Evolutionary conservation across 2,329 filamentous ascomycete genomes (phyloP).

Genomic region (Escovopsis weberi): DNA sequence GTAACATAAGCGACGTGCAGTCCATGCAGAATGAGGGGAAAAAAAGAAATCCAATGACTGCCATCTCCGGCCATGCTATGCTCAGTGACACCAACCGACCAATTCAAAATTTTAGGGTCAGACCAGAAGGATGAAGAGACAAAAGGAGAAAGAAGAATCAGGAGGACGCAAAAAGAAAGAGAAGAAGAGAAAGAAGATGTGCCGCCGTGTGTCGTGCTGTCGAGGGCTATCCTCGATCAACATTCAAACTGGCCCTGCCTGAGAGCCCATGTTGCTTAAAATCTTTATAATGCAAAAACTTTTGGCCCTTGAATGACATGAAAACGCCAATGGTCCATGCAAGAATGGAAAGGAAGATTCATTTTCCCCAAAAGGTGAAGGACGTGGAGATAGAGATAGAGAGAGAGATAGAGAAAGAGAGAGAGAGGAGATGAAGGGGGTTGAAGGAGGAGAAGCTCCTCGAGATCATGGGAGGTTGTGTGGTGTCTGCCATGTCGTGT

Average conservation of each 20-base stretch:
- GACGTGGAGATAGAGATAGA: background rate
- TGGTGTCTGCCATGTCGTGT: background rate
- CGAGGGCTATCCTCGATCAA: background rate
- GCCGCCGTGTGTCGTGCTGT: background rate
- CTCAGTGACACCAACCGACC: too few species aligned
- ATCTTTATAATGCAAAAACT: background rate
- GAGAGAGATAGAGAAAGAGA: background rate
- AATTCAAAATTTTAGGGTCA: too few species aligned
- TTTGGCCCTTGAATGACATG: background rate
- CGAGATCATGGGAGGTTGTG: too few species aligned
- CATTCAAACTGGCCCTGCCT: too few species aligned
- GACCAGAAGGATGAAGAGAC: too few species aligned
- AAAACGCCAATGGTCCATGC: slow-evolving; percentile 3
- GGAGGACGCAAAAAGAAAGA: too few species aligned
- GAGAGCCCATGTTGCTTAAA: too few species aligned
- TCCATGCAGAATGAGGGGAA: background rate
- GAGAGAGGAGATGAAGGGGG: background rate
- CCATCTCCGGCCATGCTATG: too few species aligned
- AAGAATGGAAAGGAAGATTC: background rate
- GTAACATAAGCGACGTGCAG: background rate
- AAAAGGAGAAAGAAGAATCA: too few species aligned
- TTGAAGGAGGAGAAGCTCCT: background rate
- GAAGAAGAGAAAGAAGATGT: background rate
- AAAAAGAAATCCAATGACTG: background rate
- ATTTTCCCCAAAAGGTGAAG: too few species aligned